A percentile compares a stretch with the other conserved stretches of the same genome.
Conservation (phyloP, 1,284 basidiomycete species). For the Clitocybe nebularis region DNA sequence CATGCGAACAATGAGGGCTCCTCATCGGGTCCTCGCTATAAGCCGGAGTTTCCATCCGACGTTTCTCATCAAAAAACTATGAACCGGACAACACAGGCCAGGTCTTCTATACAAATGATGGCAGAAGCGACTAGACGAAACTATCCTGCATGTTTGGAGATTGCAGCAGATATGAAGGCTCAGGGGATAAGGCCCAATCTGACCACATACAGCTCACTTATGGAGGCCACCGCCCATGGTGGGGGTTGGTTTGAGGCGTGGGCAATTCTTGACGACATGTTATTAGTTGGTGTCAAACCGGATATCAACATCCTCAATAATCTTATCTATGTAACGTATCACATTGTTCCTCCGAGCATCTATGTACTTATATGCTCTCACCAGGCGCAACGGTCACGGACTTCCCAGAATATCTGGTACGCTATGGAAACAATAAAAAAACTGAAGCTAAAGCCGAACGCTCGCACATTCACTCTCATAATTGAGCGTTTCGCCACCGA, state of each 20-base stretch:
- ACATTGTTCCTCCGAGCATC: neutral
- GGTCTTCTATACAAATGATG: conserved; percentile 36
- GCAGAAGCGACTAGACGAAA: conserved; percentile 28
- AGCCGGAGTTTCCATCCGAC: conserved; percentile 25
- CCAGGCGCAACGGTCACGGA: conserved; percentile 35
- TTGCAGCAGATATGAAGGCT: conserved; percentile 55
- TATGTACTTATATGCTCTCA: conserved; percentile 8
- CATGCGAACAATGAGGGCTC: conserved; percentile 9
- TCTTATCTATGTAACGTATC: conserved; percentile 51
- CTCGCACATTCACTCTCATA: conserved; percentile 49
- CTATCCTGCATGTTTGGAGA: conserved; percentile 26
- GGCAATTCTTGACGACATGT: conserved; percentile 75
- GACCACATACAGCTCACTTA: conserved; percentile 51
- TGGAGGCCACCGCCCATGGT: conserved; percentile 42
- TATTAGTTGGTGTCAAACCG: conserved; percentile 50
- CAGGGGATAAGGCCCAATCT: conserved; percentile 45
- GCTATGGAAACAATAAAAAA: conserved; percentile 44
- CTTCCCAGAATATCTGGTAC: conserved; percentile 30
- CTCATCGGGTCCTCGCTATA: conserved; percentile 17
- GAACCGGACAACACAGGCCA: conserved; percentile 25
- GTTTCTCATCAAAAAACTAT: conserved; percentile 24
- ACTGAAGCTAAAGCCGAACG: conserved; percentile 43
- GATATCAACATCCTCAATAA: conserved; percentile 59
- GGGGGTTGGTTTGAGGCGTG: conserved; percentile 49
- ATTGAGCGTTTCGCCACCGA: conserved; percentile 43